Base-by-base conservation (phyloP, 2,329 filamentous ascomycete species). In the Thielaviopsis musarum region DNA sequence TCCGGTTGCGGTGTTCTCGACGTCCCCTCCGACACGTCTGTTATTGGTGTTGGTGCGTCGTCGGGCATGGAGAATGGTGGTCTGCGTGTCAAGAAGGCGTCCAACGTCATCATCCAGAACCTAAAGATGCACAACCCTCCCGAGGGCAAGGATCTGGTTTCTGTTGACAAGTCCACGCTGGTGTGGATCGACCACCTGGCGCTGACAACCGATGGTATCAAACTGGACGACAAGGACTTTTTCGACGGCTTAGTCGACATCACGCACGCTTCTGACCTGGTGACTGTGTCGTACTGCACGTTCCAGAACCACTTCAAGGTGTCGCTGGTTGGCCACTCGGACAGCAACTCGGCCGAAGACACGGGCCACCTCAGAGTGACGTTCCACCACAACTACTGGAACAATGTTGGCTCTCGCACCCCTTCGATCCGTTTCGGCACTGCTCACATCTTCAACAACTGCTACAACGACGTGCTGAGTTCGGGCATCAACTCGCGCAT, bases 401-500 rank as follows among this genome's bases (percentile, higher is more conserved):
- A 69, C 62, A 82, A 83, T 69, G 69, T 83, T 62, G 78, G 82
- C 71, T 81, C 77, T 15, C 81, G 81, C 58, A 72, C 71, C 0
- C 82, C 82, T 0, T 78, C 75, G 2, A 67, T 83, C 65, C 78
- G 81, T 62, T 84, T 84, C 68, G 82, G 81, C 5, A 83, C 78
- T 6, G 80, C 73, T 4, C 81, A 84, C 66, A 64, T 73, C 59
- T 70, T 68, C 62, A 69, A 69, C 62, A 65, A 63, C 53, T 77
- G 75, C 70, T 78, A 74, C 68, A 67, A 71, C 64, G 65, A 72
- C 60, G 69, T 74, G n/a, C 64, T 65, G 1, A 67, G 66, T 28
- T 72, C 74, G 28, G 78, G 74, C 38, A 75, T 82, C 70, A 79
- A 80, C 70, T 74, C 77, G 52, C 76, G 77, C 54, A 69, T 73